A percentile compares a stretch with the other conserved stretches of the same genome.
Conservation (phyloP, 2,329 filamentous ascomycete genomes). For the Neobulgaria alba region DNA sequence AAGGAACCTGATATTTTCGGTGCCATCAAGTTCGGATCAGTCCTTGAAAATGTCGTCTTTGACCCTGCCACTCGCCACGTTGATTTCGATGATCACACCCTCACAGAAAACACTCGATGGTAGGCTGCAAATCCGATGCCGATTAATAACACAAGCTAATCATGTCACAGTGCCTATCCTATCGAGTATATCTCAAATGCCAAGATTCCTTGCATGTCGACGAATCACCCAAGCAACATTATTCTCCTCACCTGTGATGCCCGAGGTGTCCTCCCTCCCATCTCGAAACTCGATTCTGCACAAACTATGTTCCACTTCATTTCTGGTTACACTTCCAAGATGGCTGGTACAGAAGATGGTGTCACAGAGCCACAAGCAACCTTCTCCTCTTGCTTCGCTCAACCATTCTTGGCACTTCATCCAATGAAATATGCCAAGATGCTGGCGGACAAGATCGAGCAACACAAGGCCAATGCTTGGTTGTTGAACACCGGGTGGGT, state of each 20-base stretch:
- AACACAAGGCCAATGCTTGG: constrained; percentile 95
- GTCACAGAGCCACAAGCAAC: constrained; percentile 96
- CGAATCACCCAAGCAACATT: constrained; percentile 90
- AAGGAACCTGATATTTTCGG: constrained; percentile 98
- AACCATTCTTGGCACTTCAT: constrained; percentile 97
- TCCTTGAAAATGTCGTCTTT: constrained; percentile 98
- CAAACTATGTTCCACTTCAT: constrained; percentile 99
- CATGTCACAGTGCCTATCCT: constrained; percentile 60
- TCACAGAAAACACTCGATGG: constrained; percentile 97
- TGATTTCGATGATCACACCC: constrained; percentile 88
- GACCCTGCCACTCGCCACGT: constrained; percentile 81
- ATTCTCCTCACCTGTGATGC: constrained; percentile 97
- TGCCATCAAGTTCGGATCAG: constrained; percentile 93
- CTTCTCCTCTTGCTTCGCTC: constrained; percentile 98
- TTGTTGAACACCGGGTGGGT: constrained; percentile 98
- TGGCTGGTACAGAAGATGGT: constrained; percentile 97
- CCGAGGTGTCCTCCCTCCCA: constrained; percentile 91
- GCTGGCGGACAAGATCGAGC: constrained; percentile 94
- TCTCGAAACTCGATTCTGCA: constrained; percentile 88
- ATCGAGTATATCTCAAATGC: constrained; percentile 99
- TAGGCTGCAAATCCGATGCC: background rate
- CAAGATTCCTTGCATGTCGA: constrained; percentile 91
- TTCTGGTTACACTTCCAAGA: constrained; percentile 98
- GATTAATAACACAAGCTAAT: background rate
- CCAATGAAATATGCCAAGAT: constrained; percentile 99